Percentiles rank a stretch among this genome's conserved stretches.
phyloP scores from a whole-genome alignment of 768 basidiomycete genomes.

The Auricularia cornea region DNA sequence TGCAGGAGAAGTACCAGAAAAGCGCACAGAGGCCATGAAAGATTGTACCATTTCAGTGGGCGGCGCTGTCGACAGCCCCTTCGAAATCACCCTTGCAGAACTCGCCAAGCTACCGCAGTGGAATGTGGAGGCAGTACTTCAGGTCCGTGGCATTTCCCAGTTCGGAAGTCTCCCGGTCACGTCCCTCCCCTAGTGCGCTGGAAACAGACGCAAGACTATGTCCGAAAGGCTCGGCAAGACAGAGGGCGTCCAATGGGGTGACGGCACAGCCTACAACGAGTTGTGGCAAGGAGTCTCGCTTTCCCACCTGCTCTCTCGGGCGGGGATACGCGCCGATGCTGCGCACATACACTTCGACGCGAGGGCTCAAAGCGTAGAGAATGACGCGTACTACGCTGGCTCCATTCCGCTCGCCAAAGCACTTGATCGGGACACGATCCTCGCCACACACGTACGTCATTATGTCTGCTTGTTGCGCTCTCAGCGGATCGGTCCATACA shows the following conservation, averaged over 20 bases:
- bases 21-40: conserved; percentile 13
- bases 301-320: conserved; percentile 43
- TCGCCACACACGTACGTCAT: conserved; percentile 49
- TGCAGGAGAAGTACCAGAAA: conserved; percentile 17
- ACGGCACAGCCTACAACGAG: conserved; percentile 64
- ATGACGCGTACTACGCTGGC: conserved; percentile 54
- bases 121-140: conserved; percentile 44
- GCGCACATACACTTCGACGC: conserved; percentile 56
- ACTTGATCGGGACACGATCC: conserved; percentile 44
- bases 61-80: conserved; percentile 13
- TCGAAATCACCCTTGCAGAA: conserved; percentile 17
- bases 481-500: neutral
- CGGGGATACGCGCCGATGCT: conserved; percentile 27
- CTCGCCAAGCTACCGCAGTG: conserved; percentile 14
- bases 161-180: neutral
- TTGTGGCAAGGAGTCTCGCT: conserved; percentile 56
- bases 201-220: conserved; percentile 59
- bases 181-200: conserved; percentile 39
- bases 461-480: neutral
- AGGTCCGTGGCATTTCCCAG: conserved; percentile 33
- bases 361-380: conserved; percentile 49
- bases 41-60: conserved; percentile 22
- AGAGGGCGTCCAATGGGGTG: conserved; percentile 53
- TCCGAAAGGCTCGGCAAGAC: conserved; percentile 37
- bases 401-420: conserved; percentile 51